These are phyloP conservation scores for Paraconiothyrium sp. DNA, from an alignment of 2,329 filamentous ascomycete genomes.

Conservation along the genomic window DNA sequence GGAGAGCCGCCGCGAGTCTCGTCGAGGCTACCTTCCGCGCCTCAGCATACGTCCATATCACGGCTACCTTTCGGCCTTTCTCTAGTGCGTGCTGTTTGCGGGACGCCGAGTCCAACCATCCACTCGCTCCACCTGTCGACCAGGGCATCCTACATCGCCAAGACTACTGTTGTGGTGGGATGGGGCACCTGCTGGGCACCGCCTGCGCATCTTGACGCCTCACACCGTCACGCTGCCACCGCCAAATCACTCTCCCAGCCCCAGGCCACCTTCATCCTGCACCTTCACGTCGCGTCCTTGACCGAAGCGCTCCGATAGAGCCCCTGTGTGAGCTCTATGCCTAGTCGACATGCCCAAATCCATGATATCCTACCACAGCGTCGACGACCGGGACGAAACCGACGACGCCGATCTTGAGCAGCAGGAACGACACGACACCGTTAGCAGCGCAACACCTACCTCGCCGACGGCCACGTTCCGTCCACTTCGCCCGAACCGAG, in stretches of 20 bases:
- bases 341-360: conserved; percentile 46
- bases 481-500: conserved; percentile 37
- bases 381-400: conserved; percentile 33
- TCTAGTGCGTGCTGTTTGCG: conserved; percentile 1
- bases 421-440: conserved; percentile 41
- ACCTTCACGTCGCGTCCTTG: conserved; percentile 23
- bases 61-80: not conserved
- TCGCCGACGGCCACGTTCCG: conserved; percentile 47
- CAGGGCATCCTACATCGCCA: conserved; percentile 5
- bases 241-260: conserved; percentile 38
- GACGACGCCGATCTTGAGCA: conserved; percentile 38
- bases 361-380: conserved; percentile 46
- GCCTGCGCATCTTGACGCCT: conserved; percentile 25
- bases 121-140: conserved; percentile 7
- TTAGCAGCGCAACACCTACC: conserved; percentile 45
- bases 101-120: not conserved
- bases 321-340: not conserved
- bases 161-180: conserved; percentile 25
- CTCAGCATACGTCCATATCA: not conserved
- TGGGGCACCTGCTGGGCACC: conserved; percentile 15
- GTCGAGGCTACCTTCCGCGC: not conserved
- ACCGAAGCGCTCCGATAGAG: conserved; percentile 17
- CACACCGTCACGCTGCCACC: conserved; percentile 33
- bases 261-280: conserved; percentile 19
- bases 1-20: not conserved